phyloP scores from a whole-genome alignment of 805 yeast genomes.

The Spathaspora gorwiae region DNA sequence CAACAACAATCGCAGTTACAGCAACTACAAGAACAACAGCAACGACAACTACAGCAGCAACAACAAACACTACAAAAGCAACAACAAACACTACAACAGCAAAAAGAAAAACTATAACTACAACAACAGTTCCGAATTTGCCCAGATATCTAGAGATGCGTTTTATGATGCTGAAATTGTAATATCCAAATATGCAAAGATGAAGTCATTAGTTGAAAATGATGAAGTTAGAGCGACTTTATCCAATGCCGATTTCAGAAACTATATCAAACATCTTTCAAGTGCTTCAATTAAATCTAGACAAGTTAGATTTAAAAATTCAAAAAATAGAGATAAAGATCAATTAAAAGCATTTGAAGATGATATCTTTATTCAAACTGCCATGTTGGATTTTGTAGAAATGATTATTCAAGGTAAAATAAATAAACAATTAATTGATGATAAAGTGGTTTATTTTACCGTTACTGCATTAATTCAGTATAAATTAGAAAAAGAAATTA shows the following conservation, averaged over 20 bases:
- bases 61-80: too few species aligned
- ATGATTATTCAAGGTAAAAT: constrained; percentile 26
- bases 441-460: constrained; percentile 14
- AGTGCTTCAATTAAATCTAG: constrained; percentile 25
- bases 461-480: constrained; percentile 43
- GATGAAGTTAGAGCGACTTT: constrained; percentile 15
- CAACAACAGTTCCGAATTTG: too few species aligned
- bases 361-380: constrained; percentile 27
- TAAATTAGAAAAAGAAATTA: constrained; percentile 57
- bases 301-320: constrained; percentile 24
- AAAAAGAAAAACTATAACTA: too few species aligned
- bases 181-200: too few species aligned
- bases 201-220: constrained; percentile 15
- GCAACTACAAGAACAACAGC: too few species aligned
- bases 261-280: constrained; percentile 19
- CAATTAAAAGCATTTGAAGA: constrained; percentile 23
- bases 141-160: too few species aligned
- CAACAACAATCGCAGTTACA: too few species aligned
- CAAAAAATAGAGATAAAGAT: constrained; percentile 36
- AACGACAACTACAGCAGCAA: too few species aligned
- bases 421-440: constrained; percentile 17
- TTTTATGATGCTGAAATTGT: too few species aligned
- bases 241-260: constrained; percentile 17
- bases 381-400: constrained; percentile 29
- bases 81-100: too few species aligned